Percentiles rank a stretch among this genome's conserved stretches.
These are phyloP conservation scores for Suillus cothurnatus DNA, from an alignment of 768 basidiomycete genomes.

Conservation along the genomic window DNA sequence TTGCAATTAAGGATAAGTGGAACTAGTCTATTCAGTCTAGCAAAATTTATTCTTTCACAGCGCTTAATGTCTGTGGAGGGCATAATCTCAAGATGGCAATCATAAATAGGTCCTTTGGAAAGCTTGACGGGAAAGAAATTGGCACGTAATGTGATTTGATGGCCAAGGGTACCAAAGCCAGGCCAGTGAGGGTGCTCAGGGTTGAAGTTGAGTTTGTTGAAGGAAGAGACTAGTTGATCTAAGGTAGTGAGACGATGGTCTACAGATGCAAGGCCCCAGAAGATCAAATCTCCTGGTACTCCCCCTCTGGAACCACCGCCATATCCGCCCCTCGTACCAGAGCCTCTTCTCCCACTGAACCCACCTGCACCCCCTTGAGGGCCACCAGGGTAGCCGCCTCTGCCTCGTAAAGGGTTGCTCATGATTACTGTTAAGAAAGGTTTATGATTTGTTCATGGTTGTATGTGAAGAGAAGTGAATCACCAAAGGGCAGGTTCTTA, in stretches of 20 bases:
- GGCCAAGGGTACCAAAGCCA: conserved; percentile 45
- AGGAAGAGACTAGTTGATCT: conserved; percentile 29
- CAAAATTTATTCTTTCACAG: too few species aligned
- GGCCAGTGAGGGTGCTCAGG: conserved; percentile 47
- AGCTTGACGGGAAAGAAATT: conserved; percentile 53
- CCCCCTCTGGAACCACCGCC: conserved; percentile 30
- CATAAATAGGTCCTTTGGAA: conserved; percentile 42
- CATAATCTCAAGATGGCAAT: conserved; percentile 45
- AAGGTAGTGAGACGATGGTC: conserved; percentile 34
- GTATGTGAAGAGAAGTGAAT: not conserved
- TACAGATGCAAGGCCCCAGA: conserved; percentile 34
- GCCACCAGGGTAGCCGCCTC: conserved; percentile 14
- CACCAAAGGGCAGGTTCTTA: not conserved
- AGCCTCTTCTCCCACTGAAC: conserved; percentile 18
- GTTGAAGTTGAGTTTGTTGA: conserved; percentile 32
- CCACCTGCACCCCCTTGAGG: conserved; percentile 10
- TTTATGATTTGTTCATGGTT: not conserved
- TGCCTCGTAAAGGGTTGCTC: conserved; percentile 10
- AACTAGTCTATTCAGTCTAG: too few species aligned
- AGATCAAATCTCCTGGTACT: conserved; percentile 29
- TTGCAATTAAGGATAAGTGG: too few species aligned
- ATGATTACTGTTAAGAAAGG: not conserved
- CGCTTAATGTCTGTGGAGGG: conserved; percentile 39
- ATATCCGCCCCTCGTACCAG: conserved; percentile 23
- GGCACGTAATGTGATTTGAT: conserved; percentile 42